Base-by-base conservation (phyloP, 2,329 filamentous ascomycete species). In the Xenosphaeropsis pyriputrescens region DNA sequence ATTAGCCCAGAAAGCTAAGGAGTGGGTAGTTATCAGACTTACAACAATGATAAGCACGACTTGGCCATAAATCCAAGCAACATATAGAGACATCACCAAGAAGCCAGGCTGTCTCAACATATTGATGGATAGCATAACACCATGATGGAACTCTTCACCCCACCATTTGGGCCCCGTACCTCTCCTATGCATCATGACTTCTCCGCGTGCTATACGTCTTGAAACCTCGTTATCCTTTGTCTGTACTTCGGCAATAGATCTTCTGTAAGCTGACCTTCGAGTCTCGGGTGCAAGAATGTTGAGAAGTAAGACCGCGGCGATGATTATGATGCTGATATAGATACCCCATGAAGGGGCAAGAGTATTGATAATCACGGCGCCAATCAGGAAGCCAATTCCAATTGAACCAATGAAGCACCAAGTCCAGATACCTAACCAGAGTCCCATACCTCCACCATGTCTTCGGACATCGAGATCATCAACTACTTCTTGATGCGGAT, bases 361-460 rank as follows among this genome's bases (percentile, higher is more conserved):
- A 8, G 54, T 57, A 44, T 78, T 71, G 47, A 86, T 84, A 47
- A 86, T 71, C 29, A 67, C 60, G 9, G 80, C 79, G 3, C 83
- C 83, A 30, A 83, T 62, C 40, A 82, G 59, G 50, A 86, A 88
- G 0, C 83, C 82, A 29, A 85, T 52, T 0, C 75, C 72, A 16
- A 86, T 64, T 16, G 79, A 83, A 5, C 76, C 79, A 47, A 83
- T 74, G 56, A 73, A 82, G 52, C 79, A 83, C 74, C 78, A 88
- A 0, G 78, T 77, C 79, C 81, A 86, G 39, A 82, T 65, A 2
- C 79, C 79, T 8, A 85, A 64, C 83, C 82, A 88, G n/a, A 82
- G 61, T 0, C 83, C 83, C 62, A 86, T 77, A 0, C 83, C 82
- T 11, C 82, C 80, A 6, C 83, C 83, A 50, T 85, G 79, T 31